Conservation (phyloP, 768 basidiomycete species). For the Collybia mongolica region DNA sequence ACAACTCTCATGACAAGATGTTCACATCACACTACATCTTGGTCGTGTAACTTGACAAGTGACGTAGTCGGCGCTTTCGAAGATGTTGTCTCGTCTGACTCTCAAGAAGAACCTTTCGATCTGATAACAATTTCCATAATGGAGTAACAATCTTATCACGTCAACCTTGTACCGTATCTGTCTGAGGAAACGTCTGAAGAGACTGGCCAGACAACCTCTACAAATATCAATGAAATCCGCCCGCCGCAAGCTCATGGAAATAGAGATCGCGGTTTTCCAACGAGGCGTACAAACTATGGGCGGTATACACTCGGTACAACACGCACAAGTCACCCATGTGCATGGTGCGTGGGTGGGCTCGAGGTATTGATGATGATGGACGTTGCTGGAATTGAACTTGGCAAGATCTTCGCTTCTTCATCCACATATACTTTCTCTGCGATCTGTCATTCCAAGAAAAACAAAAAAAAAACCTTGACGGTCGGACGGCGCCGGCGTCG, state of each 20-base stretch:
- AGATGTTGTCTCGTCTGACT: neutral
- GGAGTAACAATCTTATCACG: neutral
- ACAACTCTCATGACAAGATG: too few species aligned
- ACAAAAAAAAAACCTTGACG: slow-evolving; percentile 6
- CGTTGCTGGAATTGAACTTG: slow-evolving; percentile 1
- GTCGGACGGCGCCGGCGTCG: slow-evolving; percentile 11
- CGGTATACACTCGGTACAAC: neutral
- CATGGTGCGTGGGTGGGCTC: neutral
- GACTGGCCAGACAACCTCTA: too few species aligned
- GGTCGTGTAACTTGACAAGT: slow-evolving; percentile 10
- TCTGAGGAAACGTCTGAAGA: too few species aligned
- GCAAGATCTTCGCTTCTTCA: slow-evolving; percentile 11
- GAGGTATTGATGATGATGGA: slow-evolving; percentile 8
- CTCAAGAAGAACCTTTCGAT: neutral
- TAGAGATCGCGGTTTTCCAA: too few species aligned
- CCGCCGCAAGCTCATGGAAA: too few species aligned
- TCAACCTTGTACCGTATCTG: neutral
- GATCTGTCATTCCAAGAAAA: slow-evolving; percentile 9
- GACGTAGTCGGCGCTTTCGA: slow-evolving; percentile 10
- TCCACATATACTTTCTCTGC: slow-evolving; percentile 2
- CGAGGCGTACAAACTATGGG: neutral
- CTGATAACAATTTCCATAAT: neutral
- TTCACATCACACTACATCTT: too few species aligned
- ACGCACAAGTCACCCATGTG: slow-evolving; percentile 1
- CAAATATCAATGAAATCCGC: too few species aligned